Evolutionary conservation across 495 filamentous ascomycete species (phyloP).

Genomic region (Hyaloscypha hepaticicola): DNA sequence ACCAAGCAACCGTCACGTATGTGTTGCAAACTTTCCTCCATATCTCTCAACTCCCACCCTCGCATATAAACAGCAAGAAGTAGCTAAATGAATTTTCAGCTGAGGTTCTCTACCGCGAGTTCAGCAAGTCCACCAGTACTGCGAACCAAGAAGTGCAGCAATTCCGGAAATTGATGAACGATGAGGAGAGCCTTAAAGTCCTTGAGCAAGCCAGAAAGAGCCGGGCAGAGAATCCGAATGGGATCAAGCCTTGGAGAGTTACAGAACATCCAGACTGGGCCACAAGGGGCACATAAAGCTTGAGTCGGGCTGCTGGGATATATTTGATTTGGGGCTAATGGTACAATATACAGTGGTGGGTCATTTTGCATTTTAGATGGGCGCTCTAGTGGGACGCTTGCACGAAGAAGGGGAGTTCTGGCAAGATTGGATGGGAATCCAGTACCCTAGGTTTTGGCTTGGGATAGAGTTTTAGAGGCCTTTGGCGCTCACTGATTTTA

Average conservation of each 20-base stretch:
- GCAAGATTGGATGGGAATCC: neutral
- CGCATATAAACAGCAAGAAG: neutral
- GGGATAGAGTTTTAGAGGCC: neutral
- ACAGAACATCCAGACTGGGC: conserved; percentile 51
- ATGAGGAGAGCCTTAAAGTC: conserved; percentile 42
- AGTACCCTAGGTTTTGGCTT: neutral
- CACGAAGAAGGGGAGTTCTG: neutral
- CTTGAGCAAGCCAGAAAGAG: conserved; percentile 44
- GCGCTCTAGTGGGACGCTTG: no score
- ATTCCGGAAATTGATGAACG: conserved; percentile 40
- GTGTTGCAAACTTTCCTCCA: conserved; percentile 10
- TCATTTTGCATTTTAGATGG: no score
- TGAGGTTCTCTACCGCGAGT: conserved; percentile 38
- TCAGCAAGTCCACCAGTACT: conserved; percentile 38
- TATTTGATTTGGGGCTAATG: no score
- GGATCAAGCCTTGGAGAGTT: conserved; percentile 50
- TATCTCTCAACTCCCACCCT: neutral
- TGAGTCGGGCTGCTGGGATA: neutral
- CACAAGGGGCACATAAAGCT: conserved; percentile 19
- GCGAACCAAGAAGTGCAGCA: conserved; percentile 43
- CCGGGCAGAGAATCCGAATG: conserved; percentile 43
- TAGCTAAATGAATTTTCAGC: conserved; percentile 32
- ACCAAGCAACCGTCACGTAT: conserved; percentile 40
- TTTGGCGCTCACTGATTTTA: neutral
- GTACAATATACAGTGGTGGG: no score